Percentiles rank a stretch among this genome's conserved stretches.
phyloP scores from a whole-genome alignment of 2,329 filamentous ascomycete genomes.

The Mariannaea sp. region DNA sequence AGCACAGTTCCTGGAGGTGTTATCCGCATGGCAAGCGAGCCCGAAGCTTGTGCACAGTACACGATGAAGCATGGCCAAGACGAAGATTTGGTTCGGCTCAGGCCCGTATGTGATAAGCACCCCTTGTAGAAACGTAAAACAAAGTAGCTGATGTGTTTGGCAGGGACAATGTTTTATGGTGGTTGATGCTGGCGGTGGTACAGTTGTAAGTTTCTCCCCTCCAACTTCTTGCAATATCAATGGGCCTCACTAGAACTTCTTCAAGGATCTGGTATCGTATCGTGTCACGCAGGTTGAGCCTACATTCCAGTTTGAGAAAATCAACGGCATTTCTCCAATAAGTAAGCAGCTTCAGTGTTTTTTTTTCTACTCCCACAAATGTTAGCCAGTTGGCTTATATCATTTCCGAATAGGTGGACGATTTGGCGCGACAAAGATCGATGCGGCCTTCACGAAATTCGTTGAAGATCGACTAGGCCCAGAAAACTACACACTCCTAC shows the following conservation, averaged over 20 bases:
- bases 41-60: conserved; percentile 10
- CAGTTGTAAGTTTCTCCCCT: neutral
- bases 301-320: neutral
- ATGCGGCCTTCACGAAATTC: no score
- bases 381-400: no score
- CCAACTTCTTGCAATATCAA: no score
- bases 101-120: neutral
- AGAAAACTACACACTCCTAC: no score
- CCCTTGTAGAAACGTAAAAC: neutral
- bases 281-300: neutral
- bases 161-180: conserved; percentile 10
- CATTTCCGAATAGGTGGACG: neutral
- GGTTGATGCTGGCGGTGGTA: conserved; percentile 13
- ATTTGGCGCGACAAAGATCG: no score
- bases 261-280: conserved; percentile 5
- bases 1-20: neutral
- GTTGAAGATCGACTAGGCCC: no score
- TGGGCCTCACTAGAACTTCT: no score
- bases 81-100: neutral
- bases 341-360: no score
- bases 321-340: neutral
- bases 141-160: neutral
- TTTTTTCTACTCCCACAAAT: no score
- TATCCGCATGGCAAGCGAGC: conserved; percentile 3
- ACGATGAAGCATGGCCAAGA: neutral